Evolutionary conservation across 2,329 filamentous ascomycete genomes (phyloP), one percentile per base, ranked within the genome.

Genomic region (Aspergillus costaricaensis): DNA sequence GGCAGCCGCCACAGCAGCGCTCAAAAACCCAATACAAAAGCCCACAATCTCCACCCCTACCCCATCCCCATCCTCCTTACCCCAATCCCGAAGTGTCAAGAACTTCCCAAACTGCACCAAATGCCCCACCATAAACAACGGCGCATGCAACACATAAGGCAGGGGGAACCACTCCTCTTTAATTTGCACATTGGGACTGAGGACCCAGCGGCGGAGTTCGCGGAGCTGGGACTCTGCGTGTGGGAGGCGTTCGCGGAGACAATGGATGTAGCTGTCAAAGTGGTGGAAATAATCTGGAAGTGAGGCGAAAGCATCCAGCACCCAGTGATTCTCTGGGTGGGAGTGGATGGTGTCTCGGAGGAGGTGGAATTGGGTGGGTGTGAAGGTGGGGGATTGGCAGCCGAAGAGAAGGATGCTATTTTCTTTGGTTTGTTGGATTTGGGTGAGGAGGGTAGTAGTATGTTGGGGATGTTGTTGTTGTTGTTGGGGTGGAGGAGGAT

Each of bases 21-120:
- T 62, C 7, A 67, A 30, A 32, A 67, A 62, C 9, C 65, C 65
- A 49, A 67, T 66, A 36, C 64, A 67, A 19, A 67, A 67, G 1
- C 65, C 65, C 2, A 62, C 62, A 8, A 62, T 58, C 15, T 66
- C 65, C 23, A 62, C 59, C 49, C 1, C 27, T 1, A 4, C 10
- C 10, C 10, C 27, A 4, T 12, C 10, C 12, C 2, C 4, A 14
- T 15, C 25, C 25, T 0, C 10, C 5, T 36, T 6, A 14, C 5
- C 12, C 32, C 25, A 27, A 27, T 36, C 10, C 27, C 3, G 32
- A 36, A 36, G 32, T 2, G 1, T 12, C 1, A 36, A 5, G 15
- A 66, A 53, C 64, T 59, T 17, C 5, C 19, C 23, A 25, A 62
- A 66, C 43, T 67, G 60, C 21, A 53, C 52, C 14, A 67, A 61